These are phyloP conservation scores for Galerina sulciceps DNA, from an alignment of 768 basidiomycete genomes.

Conservation along the genomic window DNA sequence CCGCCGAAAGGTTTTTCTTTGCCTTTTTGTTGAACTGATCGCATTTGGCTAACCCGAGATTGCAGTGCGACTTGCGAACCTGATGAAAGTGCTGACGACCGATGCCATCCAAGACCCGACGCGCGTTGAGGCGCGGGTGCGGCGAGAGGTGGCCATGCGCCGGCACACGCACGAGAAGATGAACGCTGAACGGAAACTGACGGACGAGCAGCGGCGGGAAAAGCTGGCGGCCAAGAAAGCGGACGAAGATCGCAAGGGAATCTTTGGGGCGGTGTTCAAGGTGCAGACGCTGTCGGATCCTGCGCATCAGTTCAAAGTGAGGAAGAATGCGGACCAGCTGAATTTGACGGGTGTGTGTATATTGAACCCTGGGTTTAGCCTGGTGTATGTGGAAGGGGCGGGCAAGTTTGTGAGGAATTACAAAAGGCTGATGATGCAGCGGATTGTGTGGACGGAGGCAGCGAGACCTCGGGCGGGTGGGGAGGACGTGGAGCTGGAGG, in stretches of 20 bases:
- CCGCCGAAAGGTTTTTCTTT: slow-evolving; percentile 78
- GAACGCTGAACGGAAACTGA: slow-evolving; percentile 91
- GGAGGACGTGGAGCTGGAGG: slow-evolving; percentile 72
- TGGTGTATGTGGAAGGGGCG: slow-evolving; percentile 95
- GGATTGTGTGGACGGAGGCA: slow-evolving; percentile 94
- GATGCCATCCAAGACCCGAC: slow-evolving; percentile 98
- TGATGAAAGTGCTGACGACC: slow-evolving; percentile 97
- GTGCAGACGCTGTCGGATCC: slow-evolving; percentile 90
- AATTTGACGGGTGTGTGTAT: slow-evolving; percentile 88
- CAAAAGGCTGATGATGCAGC: slow-evolving; percentile 81
- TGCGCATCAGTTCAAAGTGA: slow-evolving; percentile 93
- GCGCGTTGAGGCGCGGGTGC: slow-evolving; percentile 93
- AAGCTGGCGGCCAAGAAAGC: slow-evolving; percentile 86
- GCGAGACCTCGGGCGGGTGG: slow-evolving; percentile 72
- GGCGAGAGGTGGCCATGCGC: slow-evolving; percentile 90
- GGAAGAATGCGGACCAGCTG: slow-evolving; percentile 94
- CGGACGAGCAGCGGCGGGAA: slow-evolving; percentile 85
- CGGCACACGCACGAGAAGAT: slow-evolving; percentile 91
- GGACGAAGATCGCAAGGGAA: slow-evolving; percentile 87
- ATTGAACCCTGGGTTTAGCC: slow-evolving; percentile 85
- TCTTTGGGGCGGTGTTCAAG: slow-evolving; percentile 90
- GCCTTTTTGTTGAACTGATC: neutral
- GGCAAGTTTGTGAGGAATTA: slow-evolving; percentile 85
- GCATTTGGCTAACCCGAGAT: neutral
- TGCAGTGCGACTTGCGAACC: slow-evolving; percentile 87